These are phyloP conservation scores for Chlorella sp. DNA, from an alignment of 139 green algal genomes.

Conservation along the genomic window DNA sequence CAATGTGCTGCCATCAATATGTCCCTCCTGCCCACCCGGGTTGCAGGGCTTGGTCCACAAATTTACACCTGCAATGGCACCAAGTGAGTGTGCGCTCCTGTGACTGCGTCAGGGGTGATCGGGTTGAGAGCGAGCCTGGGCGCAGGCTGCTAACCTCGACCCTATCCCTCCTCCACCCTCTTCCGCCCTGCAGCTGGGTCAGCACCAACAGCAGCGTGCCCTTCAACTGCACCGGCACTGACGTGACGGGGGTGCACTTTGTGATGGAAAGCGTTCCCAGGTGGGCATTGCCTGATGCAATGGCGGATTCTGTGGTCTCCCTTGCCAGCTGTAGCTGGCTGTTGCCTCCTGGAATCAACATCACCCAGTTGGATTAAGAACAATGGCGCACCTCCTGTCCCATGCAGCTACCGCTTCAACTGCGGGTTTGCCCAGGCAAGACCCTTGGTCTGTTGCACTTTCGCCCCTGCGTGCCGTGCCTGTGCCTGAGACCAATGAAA, in stretches of 20 bases:
- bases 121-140: too few species aligned
- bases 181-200: not conserved
- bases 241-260: not conserved
- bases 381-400: too few species aligned
- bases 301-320: too few species aligned
- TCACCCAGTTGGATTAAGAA: too few species aligned
- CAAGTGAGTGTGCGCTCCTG: too few species aligned
- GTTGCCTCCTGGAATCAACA: too few species aligned
- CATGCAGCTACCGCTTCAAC: not conserved
- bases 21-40: not conserved
- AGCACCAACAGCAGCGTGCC: slow-evolving; percentile 1
- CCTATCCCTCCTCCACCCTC: not conserved
- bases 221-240: not conserved
- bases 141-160: too few species aligned
- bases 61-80: slow-evolving; percentile 24
- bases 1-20: not conserved
- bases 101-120: too few species aligned
- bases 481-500: too few species aligned
- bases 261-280: not conserved
- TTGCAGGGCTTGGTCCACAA: not conserved
- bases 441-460: not conserved
- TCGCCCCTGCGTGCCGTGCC: not conserved
- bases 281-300: too few species aligned
- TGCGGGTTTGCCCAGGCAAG: slow-evolving; percentile 8
- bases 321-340: too few species aligned